These are phyloP conservation scores for Thelonectria rubi DNA, from an alignment of 2,329 filamentous ascomycete genomes.

Conservation along the genomic window DNA sequence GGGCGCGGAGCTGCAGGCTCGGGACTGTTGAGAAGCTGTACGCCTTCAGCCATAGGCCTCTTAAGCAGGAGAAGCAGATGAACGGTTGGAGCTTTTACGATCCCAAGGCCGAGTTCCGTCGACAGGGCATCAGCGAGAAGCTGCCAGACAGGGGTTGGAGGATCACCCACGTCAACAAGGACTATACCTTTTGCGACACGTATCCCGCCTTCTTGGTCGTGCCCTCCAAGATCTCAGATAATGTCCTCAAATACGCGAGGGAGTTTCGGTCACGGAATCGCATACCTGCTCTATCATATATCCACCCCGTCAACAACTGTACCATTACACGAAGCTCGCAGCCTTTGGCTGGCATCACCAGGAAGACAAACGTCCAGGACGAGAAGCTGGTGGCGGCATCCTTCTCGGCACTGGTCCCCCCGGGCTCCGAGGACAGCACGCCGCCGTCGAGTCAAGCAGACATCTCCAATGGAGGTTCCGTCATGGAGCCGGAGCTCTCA, in stretches of 20 bases:
- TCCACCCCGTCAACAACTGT: conserved; percentile 97
- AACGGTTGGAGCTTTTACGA: conserved; percentile 90
- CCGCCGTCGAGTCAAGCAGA: conserved; percentile 61
- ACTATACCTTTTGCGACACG: conserved; percentile 91
- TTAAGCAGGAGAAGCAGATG: conserved; percentile 75
- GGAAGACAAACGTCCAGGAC: conserved; percentile 93
- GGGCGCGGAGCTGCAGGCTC: conserved; percentile 80
- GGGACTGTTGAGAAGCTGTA: conserved; percentile 88
- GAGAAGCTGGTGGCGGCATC: conserved; percentile 93
- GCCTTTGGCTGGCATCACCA: conserved; percentile 84
- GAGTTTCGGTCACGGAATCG: conserved; percentile 88
- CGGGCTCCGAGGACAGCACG: conserved; percentile 47
- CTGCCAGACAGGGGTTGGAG: conserved; percentile 84
- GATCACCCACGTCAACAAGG: conserved; percentile 86
- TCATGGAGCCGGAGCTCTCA: conserved; percentile 60
- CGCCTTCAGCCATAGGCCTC: conserved; percentile 85
- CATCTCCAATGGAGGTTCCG: conserved; percentile 46
- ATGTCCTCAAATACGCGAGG: conserved; percentile 91
- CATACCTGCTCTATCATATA: conserved; percentile 89
- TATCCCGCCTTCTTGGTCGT: conserved; percentile 89
- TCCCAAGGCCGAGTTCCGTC: conserved; percentile 82
- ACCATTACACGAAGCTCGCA: conserved; percentile 96
- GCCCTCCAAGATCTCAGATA: conserved; percentile 92
- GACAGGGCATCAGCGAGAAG: conserved; percentile 87
- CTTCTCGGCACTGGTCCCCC: conserved; percentile 64